These are phyloP conservation scores for Pseudozyma sp. DNA, from an alignment of 1,284 basidiomycete genomes.

Conservation along the genomic window DNA sequence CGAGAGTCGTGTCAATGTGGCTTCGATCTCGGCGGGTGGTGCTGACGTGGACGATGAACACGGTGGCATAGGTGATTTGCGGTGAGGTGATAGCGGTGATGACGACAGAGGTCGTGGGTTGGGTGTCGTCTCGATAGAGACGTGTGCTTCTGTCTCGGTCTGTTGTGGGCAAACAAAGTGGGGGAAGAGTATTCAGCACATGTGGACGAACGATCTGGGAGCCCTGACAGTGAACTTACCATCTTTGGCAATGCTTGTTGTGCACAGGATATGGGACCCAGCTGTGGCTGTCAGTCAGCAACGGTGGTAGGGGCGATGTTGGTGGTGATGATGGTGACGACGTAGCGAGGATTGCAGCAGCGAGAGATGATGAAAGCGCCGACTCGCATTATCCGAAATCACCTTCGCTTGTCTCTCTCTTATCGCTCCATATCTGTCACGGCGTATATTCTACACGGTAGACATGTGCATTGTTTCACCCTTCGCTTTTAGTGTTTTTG, in stretches of 20 bases:
- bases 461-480: not conserved
- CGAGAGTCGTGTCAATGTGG: conserved; percentile 57
- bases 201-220: too few relatives aligned
- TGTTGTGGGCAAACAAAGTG: not conserved
- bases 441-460: not conserved
- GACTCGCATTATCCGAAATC: too few relatives aligned
- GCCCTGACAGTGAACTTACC: not conserved
- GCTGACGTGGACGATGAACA: conserved; percentile 38
- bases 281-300: too few relatives aligned
- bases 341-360: not conserved
- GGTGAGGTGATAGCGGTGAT: conserved; percentile 25
- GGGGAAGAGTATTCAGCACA: too few relatives aligned
- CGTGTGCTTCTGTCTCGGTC: conserved; percentile 21
- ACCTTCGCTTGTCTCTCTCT: conserved; percentile 3
- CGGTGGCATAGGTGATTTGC: conserved; percentile 56
- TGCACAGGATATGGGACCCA: too few relatives aligned
- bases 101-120: conserved; percentile 33
- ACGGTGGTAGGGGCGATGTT: not conserved
- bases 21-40: conserved; percentile 62
- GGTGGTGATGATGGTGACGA: not conserved
- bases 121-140: conserved; percentile 19
- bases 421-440: conserved; percentile 31
- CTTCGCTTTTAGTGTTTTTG: too few relatives aligned
- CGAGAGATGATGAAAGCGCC: too few relatives aligned
- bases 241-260: not conserved